phyloP scores from a whole-genome alignment of 2,329 filamentous ascomycete species.

The Cladosporium sp. region DNA sequence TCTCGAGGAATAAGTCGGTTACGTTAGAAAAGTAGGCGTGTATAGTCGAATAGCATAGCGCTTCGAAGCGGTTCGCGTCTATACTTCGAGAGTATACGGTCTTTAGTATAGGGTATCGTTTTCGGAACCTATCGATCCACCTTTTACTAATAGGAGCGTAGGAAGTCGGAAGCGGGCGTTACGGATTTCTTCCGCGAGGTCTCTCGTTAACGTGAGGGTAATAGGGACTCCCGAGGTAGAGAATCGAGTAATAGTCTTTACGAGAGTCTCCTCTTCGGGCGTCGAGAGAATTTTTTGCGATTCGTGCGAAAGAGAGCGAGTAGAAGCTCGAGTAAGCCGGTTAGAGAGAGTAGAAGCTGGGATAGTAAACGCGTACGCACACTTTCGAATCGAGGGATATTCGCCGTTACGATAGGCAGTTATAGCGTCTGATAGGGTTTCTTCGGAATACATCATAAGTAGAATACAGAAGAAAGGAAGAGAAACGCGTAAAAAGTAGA shows the following conservation, averaged over 20 bases:
- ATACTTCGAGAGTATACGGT: slow-evolving; percentile 5
- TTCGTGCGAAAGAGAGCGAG: slow-evolving; percentile 4
- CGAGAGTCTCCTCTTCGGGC: slow-evolving; percentile 6
- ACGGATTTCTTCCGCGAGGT: slow-evolving; percentile 13
- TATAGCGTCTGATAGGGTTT: background rate
- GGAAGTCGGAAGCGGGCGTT: slow-evolving; percentile 1
- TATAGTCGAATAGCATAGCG: slow-evolving; percentile 7
- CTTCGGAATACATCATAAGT: background rate
- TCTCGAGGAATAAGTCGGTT: too few relatives aligned
- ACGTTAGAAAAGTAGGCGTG: slow-evolving; percentile 8
- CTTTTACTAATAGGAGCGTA: slow-evolving; percentile 3
- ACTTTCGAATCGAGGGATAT: slow-evolving; percentile 8
- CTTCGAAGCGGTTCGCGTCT: slow-evolving; percentile 4
- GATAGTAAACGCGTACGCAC: slow-evolving; percentile 1
- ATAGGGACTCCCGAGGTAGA: slow-evolving; percentile 2
- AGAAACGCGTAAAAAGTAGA: too few relatives aligned
- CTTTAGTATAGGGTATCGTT: slow-evolving; percentile 6
- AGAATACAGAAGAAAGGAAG: background rate
- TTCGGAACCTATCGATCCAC: slow-evolving; percentile 10
- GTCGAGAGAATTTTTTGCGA: slow-evolving; percentile 2
- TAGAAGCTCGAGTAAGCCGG: slow-evolving; percentile 1
- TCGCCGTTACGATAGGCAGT: background rate
- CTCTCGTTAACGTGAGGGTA: slow-evolving; percentile 1
- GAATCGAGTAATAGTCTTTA: background rate
- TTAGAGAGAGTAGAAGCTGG: background rate